phyloP scores from a whole-genome alignment of 2,329 filamentous ascomycete genomes.

The Magnaporthiopsis poae region DNA sequence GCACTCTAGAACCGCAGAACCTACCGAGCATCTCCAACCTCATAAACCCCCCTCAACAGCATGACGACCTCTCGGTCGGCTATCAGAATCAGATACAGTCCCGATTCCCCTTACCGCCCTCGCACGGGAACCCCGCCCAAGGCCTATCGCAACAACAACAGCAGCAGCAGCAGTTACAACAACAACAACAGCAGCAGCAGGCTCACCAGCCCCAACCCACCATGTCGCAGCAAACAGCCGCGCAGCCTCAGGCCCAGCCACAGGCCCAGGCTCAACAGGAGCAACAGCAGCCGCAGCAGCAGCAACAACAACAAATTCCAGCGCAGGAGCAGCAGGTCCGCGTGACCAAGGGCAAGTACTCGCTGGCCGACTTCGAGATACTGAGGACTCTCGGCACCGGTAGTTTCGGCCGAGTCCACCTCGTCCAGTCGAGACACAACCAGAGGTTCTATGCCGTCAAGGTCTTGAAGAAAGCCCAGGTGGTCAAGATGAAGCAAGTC shows the following conservation, averaged over 20 bases:
- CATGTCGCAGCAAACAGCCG: slow-evolving; percentile 6
- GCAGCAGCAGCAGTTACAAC: slow-evolving; percentile 11
- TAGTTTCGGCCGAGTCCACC: slow-evolving; percentile 90
- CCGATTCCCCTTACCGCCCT: slow-evolving; percentile 14
- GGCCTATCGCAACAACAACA: slow-evolving; percentile 26
- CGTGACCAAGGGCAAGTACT: slow-evolving; percentile 95
- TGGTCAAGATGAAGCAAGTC: slow-evolving; percentile 99
- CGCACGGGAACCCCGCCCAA: slow-evolving; percentile 20
- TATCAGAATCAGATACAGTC: slow-evolving; percentile 17
- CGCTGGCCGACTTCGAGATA: slow-evolving; percentile 78
- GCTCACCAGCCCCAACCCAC: slow-evolving; percentile 16
- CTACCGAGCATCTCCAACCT: slow-evolving; percentile 74
- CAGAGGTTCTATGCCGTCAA: slow-evolving; percentile 97
- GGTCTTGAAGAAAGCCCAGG: slow-evolving; percentile 94
- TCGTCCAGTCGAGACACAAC: slow-evolving; percentile 97
- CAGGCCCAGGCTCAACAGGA: slow-evolving; percentile 22
- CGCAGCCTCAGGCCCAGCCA: slow-evolving; percentile 15
- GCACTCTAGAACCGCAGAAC: slow-evolving; percentile 50
- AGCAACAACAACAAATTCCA: slow-evolving; percentile 21
- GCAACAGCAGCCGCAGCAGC: slow-evolving; percentile 10
- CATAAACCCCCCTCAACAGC: slow-evolving; percentile 53
- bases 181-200: slow-evolving; percentile 15
- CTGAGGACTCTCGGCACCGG: slow-evolving; percentile 88
- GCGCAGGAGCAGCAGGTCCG: slow-evolving; percentile 33
- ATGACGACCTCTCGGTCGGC: slow-evolving; percentile 32